Evolutionary conservation across 2,329 filamentous ascomycete genomes (phyloP), one percentile per base, ranked within the genome.

Genomic region (Trichothecium roseum): DNA sequence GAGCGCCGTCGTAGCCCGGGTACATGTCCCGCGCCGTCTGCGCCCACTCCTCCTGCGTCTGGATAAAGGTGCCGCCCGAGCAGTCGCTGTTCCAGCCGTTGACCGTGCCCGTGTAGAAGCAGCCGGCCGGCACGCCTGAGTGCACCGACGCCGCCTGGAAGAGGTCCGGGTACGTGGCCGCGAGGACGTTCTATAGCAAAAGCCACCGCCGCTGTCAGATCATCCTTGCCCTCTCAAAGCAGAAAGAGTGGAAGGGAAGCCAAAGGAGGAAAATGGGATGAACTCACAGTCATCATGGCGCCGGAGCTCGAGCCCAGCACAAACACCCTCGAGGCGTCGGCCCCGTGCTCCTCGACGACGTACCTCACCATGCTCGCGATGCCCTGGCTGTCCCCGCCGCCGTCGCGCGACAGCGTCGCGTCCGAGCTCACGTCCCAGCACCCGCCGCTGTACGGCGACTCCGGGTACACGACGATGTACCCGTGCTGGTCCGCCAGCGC

Each of bases 351-450:
- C 8, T 49, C 42, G n/a, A 77, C 50, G 4, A 69, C 60, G 44
- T 72, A 76, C 28, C 53, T 58, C 32, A 77, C 71, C 72, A 78
- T 78, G 46, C 70, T 74, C 17, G 66, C 68, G 38, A 79, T 72
- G 0, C 63, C 61, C 29, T 68, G 65, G 33, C 63, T 69, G 50
- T 78, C 69, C 3, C 70, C 69, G 16, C 73, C 72, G 7, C 69
- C 72, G 37, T 70, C 60, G 44, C 74, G 73, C 3, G 63, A 68
- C 2, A 78, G 59, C 0, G 71, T 62, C 20, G 48, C 48, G 18
- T 54, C 56, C 15, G 64, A 69, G 12, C 64, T 65, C 3, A 77
- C 72, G 40, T 79, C 74, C 70, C 72, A 78, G 57, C 73, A 78
- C 17, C 53, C 55, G 10, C 57, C 69, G n/a, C 51, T 51, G 44